Conservation (phyloP, 1,284 basidiomycete species). For the Gomphus sp. region DNA sequence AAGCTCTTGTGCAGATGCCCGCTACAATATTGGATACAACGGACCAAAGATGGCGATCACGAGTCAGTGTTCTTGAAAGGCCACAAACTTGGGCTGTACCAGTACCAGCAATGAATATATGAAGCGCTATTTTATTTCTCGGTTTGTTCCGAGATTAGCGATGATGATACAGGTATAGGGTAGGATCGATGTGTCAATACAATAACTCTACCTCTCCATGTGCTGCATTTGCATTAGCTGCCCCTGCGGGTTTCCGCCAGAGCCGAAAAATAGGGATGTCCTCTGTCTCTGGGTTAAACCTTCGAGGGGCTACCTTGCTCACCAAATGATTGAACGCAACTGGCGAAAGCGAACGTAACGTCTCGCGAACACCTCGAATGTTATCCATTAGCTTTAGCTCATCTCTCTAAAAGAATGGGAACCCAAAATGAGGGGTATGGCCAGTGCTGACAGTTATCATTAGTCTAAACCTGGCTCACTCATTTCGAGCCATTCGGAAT, state of each 20-base stretch:
- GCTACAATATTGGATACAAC: too few species aligned
- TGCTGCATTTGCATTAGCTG: neutral
- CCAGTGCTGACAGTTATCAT: neutral
- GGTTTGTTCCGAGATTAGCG: neutral
- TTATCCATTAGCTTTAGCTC: neutral
- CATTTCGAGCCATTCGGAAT: neutral
- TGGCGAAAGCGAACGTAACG: neutral
- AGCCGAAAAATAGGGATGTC: neutral
- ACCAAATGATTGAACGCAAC: neutral
- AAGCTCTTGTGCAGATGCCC: too few species aligned
- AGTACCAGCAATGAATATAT: too few species aligned
- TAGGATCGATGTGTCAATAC: too few species aligned
- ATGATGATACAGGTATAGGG: neutral
- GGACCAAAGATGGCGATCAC: too few species aligned
- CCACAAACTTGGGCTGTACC: too few species aligned
- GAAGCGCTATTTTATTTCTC: too few species aligned
- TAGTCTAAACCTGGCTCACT: neutral
- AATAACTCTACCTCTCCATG: neutral
- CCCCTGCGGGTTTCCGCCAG: neutral
- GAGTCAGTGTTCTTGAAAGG: too few species aligned
- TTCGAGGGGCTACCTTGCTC: neutral
- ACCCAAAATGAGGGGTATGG: neutral
- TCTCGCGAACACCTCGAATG: neutral
- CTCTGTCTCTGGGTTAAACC: neutral
- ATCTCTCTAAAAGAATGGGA: slow-evolving; percentile 1